Conservation (phyloP, 805 yeast genomes). For the Hanseniaspora pseudoguilliermondii region DNA sequence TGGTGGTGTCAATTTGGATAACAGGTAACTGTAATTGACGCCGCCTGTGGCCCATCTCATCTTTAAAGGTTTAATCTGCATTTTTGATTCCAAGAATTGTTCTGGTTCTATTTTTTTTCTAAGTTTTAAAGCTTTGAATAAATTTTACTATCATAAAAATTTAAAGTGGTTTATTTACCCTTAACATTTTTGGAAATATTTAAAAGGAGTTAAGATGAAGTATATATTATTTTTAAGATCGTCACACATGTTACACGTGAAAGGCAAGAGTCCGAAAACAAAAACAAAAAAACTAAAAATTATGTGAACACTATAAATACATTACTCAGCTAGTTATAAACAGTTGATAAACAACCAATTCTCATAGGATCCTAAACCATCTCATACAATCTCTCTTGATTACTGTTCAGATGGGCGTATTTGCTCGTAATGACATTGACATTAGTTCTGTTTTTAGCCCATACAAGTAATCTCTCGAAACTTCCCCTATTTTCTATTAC, state of each 20-base stretch:
- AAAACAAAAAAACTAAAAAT: background rate
- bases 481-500: background rate
- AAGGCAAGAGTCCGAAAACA: no score
- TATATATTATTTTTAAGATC: no score
- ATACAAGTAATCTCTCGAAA: background rate
- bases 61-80: slow-evolving; percentile 74
- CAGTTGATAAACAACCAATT: background rate
- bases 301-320: background rate
- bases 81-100: slow-evolving; percentile 30
- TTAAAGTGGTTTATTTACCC: background rate
- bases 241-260: no score
- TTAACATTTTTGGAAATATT: background rate
- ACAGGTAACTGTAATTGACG: slow-evolving; percentile 66
- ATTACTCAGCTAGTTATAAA: background rate
- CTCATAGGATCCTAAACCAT: background rate
- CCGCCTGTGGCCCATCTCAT: slow-evolving; percentile 95
- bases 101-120: background rate
- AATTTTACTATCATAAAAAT: background rate
- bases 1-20: slow-evolving; percentile 46
- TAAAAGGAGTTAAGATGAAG: no score
- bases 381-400: slow-evolving; percentile 1
- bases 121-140: background rate
- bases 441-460: background rate
- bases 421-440: background rate
- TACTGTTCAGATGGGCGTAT: background rate